These are phyloP conservation scores for Urochloa ruziziensis DNA, from an alignment of 176 grass and related monocot species.

Conservation along the genomic window DNA sequence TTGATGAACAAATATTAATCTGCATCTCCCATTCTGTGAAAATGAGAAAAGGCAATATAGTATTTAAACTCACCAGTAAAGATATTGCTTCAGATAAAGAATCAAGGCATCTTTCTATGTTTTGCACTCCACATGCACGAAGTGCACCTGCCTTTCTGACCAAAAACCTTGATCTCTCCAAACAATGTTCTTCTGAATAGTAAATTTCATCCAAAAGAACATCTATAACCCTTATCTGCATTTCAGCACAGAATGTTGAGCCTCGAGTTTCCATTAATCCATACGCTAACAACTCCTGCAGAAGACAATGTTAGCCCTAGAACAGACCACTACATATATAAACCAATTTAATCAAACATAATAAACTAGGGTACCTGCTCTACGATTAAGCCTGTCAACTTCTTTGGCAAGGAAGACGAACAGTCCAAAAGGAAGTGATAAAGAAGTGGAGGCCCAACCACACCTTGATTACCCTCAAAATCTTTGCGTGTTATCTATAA, in stretches of 20 bases:
- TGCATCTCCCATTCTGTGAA: slow-evolving; percentile 7
- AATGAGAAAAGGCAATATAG: neutral
- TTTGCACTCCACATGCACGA: slow-evolving; percentile 57
- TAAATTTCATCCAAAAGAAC: slow-evolving; percentile 79
- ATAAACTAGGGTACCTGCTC: slow-evolving; percentile 60
- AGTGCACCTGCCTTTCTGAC: slow-evolving; percentile 58
- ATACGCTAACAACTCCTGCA: slow-evolving; percentile 73
- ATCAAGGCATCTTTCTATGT: slow-evolving; percentile 51
- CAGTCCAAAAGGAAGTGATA: slow-evolving; percentile 45
- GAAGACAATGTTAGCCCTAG: neutral
- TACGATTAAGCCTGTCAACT: slow-evolving; percentile 64
- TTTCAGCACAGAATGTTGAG: slow-evolving; percentile 45
- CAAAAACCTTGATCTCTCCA: slow-evolving; percentile 70
- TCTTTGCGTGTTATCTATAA: slow-evolving; percentile 55
- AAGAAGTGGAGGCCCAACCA: slow-evolving; percentile 54
- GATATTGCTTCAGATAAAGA: slow-evolving; percentile 77
- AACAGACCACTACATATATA: slow-evolving; percentile 15
- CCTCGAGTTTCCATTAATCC: slow-evolving; percentile 46
- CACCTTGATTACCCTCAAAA: slow-evolving; percentile 32
- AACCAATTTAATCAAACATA: slow-evolving; percentile 23
- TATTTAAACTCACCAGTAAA: slow-evolving; percentile 67
- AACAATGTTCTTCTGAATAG: slow-evolving; percentile 49
- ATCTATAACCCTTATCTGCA: slow-evolving; percentile 65
- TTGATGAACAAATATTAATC: slow-evolving; percentile 30
- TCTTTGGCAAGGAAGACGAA: slow-evolving; percentile 40